These are phyloP conservation scores for Westerdykella aurantiaca DNA, from an alignment of 2,329 filamentous ascomycete species.

Conservation along the genomic window DNA sequence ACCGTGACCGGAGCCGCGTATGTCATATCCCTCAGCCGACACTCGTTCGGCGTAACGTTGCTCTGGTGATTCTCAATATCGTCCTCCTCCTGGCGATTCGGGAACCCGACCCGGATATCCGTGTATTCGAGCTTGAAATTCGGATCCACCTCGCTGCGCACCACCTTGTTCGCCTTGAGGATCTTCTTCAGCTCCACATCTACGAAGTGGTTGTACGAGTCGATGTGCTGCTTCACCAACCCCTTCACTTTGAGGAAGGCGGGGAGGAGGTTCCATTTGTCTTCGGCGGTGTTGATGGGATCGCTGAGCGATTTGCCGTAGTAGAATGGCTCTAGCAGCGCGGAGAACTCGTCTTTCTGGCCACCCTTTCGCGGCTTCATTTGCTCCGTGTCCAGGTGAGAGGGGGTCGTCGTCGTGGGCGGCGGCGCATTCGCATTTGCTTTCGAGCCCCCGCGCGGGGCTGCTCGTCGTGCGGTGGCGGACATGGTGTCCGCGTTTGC, in stretches of 20 bases:
- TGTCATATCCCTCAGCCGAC: constrained; percentile 92
- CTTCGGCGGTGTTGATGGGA: constrained; percentile 64
- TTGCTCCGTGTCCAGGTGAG: not conserved
- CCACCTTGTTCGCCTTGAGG: constrained; percentile 79
- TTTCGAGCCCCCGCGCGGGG: constrained; percentile 4
- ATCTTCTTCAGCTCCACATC: constrained; percentile 97
- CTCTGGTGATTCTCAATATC: constrained; percentile 45
- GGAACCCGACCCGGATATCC: constrained; percentile 79
- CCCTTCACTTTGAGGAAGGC: constrained; percentile 99
- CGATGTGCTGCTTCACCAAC: constrained; percentile 93
- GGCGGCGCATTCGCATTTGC: not conserved
- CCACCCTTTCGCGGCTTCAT: constrained; percentile 6
- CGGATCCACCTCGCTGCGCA: constrained; percentile 87
- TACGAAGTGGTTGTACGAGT: constrained; percentile 98
- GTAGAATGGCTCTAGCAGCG: constrained; percentile 64
- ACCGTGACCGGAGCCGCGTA: constrained; percentile 93
- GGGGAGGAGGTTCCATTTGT: constrained; percentile 95
- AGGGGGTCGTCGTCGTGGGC: not conserved
- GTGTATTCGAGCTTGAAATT: constrained; percentile 88
- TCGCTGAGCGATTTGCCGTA: constrained; percentile 62
- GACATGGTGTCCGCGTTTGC: constrained; percentile 4
- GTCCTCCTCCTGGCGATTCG: constrained; percentile 71
- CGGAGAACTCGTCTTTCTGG: constrained; percentile 52
- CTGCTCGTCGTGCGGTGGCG: constrained; percentile 2
- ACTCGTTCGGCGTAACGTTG: constrained; percentile 85